These are phyloP conservation scores for Ascocoryne sarcoides DNA, from an alignment of 2,329 filamentous ascomycete species.

Conservation along the genomic window DNA sequence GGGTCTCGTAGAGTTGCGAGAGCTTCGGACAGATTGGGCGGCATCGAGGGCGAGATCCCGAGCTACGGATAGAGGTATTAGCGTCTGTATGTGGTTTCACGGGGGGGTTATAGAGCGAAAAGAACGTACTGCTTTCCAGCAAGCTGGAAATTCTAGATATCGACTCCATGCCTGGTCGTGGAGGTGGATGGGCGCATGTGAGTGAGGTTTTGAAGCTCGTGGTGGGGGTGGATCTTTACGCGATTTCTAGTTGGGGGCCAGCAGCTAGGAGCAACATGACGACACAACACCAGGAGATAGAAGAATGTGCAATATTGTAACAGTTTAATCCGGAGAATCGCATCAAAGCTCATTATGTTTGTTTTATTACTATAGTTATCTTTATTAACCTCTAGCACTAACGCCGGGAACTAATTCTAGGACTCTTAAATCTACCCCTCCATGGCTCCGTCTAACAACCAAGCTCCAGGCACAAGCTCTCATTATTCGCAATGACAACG, in stretches of 20 bases:
- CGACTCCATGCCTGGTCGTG: slow-evolving; percentile 66
- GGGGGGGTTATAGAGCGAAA: not conserved
- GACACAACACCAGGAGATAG: no score
- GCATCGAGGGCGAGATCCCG: slow-evolving; percentile 97
- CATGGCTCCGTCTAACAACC: not conserved
- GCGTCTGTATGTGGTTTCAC: not conserved
- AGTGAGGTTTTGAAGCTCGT: no score
- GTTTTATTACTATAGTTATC: slow-evolving; percentile 9
- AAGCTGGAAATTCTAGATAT: slow-evolving; percentile 89
- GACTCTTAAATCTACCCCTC: not conserved
- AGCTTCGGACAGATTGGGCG: slow-evolving; percentile 72
- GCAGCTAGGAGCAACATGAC: no score
- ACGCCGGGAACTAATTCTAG: slow-evolving; percentile 1
- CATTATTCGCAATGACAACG: not conserved
- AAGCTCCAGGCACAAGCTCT: not conserved
- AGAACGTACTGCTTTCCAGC: slow-evolving; percentile 75
- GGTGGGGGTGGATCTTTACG: no score
- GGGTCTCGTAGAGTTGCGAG: slow-evolving; percentile 51
- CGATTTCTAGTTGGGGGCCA: no score
- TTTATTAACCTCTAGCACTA: slow-evolving; percentile 22
- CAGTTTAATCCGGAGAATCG: no score
- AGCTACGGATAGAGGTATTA: slow-evolving; percentile 42
- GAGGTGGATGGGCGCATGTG: no score
- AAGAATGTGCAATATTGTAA: no score
- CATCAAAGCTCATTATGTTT: no score